Evolutionary conservation across 2,329 filamentous ascomycete genomes (phyloP).

Genomic region (Hypoxylon sp.): DNA sequence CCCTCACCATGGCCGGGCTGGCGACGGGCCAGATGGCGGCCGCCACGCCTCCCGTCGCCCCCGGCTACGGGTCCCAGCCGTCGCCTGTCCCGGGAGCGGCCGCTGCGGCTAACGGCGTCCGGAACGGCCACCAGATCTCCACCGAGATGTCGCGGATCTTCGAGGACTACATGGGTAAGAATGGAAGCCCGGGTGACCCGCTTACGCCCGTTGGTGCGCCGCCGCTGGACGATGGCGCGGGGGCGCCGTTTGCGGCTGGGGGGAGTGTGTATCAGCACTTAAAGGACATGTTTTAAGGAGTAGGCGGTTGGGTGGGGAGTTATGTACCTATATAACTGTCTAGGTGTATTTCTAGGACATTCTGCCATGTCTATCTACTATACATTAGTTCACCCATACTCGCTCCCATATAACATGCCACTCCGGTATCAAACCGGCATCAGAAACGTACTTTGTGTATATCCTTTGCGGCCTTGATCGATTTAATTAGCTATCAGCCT

Average conservation of each 20-base stretch:
- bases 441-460: too few relatives aligned
- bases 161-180: conserved; percentile 54
- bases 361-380: too few relatives aligned
- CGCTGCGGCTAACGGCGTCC: conserved; percentile 21
- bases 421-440: too few relatives aligned
- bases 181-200: conserved; percentile 14
- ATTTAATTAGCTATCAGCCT: too few relatives aligned
- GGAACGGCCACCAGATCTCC: conserved; percentile 64
- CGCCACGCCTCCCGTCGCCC: conserved; percentile 30
- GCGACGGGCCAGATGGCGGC: conserved; percentile 55
- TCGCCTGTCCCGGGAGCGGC: conserved; percentile 36
- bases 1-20: conserved; percentile 67
- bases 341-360: too few relatives aligned
- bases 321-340: too few relatives aligned
- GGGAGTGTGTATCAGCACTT: conserved; percentile 49
- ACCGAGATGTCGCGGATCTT: conserved; percentile 65
- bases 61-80: conserved; percentile 36
- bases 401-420: too few relatives aligned
- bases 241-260: conserved; percentile 29
- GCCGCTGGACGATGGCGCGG: conserved; percentile 19
- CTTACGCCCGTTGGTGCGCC: conserved; percentile 29
- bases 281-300: conserved; percentile 49
- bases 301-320: too few relatives aligned
- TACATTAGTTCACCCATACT: too few relatives aligned
- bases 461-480: too few relatives aligned